phyloP scores from a whole-genome alignment of 2,329 filamentous ascomycete species.

The Fusarium proliferatum region DNA sequence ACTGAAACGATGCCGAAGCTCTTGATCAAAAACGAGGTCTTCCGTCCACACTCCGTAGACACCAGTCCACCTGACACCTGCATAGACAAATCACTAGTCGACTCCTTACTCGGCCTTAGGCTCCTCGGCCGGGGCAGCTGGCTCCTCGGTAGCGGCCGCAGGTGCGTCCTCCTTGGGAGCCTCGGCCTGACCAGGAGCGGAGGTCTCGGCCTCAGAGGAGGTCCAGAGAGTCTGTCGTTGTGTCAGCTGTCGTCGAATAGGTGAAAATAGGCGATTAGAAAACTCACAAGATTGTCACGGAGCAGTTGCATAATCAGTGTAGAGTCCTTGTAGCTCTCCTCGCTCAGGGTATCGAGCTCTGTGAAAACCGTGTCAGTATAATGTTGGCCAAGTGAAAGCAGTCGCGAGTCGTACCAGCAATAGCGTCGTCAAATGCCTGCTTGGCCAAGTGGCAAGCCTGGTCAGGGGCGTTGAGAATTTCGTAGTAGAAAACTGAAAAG shows the following conservation, averaged over 20 bases:
- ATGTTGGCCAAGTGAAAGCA: neutral
- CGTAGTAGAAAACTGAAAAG: constrained; percentile 99
- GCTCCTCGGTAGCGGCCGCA: constrained; percentile 66
- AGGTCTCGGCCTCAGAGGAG: constrained; percentile 94
- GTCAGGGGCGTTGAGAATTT: constrained; percentile 98
- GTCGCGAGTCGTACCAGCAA: constrained; percentile 68
- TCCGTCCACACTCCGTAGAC: constrained; percentile 74
- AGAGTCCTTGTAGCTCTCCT: constrained; percentile 99
- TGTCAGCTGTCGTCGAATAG: constrained; percentile 45
- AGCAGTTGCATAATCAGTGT: constrained; percentile 99
- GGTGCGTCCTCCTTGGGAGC: constrained; percentile 61
- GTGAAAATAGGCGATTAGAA: neutral
- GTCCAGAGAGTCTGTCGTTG: constrained; percentile 90
- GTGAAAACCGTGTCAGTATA: constrained; percentile 27
- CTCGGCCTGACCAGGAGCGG: constrained; percentile 65
- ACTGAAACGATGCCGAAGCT: constrained; percentile 62
- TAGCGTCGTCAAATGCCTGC: constrained; percentile 98
- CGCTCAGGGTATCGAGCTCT: constrained; percentile 96
- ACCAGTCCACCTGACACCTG: constrained; percentile 64
- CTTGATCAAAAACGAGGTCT: constrained; percentile 64
- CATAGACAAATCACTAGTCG: constrained; percentile 46
- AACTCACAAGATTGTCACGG: constrained; percentile 89
- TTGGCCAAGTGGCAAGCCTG: constrained; percentile 98
- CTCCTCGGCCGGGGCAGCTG: constrained; percentile 69
- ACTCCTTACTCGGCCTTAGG: constrained; percentile 72